These are phyloP conservation scores for Mycena vulgaris DNA, from an alignment of 768 basidiomycete genomes.

Conservation along the genomic window DNA sequence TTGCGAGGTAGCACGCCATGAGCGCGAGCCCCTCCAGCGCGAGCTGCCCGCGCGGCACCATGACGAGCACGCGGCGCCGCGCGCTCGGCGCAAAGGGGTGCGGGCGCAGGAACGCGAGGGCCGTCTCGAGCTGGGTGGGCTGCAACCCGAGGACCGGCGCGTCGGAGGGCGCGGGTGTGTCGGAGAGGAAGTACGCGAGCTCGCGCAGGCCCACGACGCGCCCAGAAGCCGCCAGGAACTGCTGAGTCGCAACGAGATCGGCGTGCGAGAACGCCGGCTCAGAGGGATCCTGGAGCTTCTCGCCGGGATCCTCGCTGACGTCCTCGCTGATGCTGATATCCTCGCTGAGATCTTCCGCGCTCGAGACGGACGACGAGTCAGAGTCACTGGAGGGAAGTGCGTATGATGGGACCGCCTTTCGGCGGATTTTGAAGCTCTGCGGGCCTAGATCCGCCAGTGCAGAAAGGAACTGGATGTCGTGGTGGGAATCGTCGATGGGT, in stretches of 20 bases:
- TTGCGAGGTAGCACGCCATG: conserved; percentile 28
- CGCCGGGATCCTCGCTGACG: background rate
- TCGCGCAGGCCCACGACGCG: conserved; percentile 15
- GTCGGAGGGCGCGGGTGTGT: background rate
- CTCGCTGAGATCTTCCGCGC: background rate
- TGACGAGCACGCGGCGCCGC: conserved; percentile 24
- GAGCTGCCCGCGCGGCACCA: conserved; percentile 24
- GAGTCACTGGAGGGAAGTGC: background rate
- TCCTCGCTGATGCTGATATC: background rate
- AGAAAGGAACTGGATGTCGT: conserved; percentile 5
- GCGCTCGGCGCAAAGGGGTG: conserved; percentile 28
- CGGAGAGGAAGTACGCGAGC: conserved; percentile 23
- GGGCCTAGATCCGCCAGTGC: background rate
- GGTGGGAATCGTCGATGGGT: conserved; percentile 13
- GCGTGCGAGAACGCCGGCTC: background rate
- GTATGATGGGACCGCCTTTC: background rate
- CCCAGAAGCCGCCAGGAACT: conserved; percentile 23
- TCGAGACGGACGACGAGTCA: background rate
- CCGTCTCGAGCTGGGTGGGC: conserved; percentile 11
- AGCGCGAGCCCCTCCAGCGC: conserved; percentile 29
- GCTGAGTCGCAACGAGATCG: conserved; percentile 25
- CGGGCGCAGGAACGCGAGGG: conserved; percentile 31
- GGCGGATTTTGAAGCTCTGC: background rate
- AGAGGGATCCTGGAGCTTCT: background rate
- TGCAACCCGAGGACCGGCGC: conserved; percentile 23